A percentile compares a stretch with the other conserved stretches of the same genome.
phyloP scores from a whole-genome alignment of 192 early-diverging fungal genomes.

The Phlyctochytrium arcticum region DNA sequence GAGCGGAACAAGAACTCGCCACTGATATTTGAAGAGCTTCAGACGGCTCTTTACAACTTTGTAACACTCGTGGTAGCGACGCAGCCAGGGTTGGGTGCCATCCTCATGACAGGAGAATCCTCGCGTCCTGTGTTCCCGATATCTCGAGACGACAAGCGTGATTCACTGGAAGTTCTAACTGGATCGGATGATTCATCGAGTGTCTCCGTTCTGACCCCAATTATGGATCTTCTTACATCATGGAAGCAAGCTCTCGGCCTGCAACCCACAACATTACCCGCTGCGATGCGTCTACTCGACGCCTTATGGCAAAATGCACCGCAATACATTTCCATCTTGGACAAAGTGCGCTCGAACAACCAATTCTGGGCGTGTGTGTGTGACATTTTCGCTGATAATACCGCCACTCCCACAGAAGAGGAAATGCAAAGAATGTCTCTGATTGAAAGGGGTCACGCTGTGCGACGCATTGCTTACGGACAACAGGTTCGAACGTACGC shows the following conservation, averaged over 20 bases:
- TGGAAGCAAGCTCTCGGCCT: constrained; percentile 11
- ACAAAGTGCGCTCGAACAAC: constrained; percentile 7
- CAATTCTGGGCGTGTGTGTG: constrained; percentile 34
- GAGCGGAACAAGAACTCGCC: constrained; percentile 1
- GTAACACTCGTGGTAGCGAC: constrained; percentile 33
- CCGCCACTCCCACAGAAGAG: constrained; percentile 5
- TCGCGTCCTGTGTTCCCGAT: background rate
- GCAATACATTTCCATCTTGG: constrained; percentile 26
- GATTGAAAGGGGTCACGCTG: background rate
- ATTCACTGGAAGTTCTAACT: background rate
- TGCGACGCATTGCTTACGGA: constrained; percentile 14
- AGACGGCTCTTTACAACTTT: constrained; percentile 33
- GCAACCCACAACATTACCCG: constrained; percentile 25
- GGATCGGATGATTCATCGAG: background rate
- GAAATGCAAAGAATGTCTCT: no score
- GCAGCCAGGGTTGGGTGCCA: constrained; percentile 42
- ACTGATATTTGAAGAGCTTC: constrained; percentile 23
- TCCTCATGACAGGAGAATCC: constrained; percentile 33
- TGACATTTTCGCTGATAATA: constrained; percentile 14
- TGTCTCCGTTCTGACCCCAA: constrained; percentile 14
- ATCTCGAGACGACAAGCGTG: background rate
- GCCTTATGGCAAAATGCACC: constrained; percentile 34
- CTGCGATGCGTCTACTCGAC: constrained; percentile 29
- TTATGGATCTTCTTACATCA: constrained; percentile 2
- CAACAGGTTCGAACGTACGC: constrained; percentile 10